These are phyloP conservation scores for Daldinia loculata DNA, from an alignment of 495 filamentous ascomycete species.

Conservation along the genomic window DNA sequence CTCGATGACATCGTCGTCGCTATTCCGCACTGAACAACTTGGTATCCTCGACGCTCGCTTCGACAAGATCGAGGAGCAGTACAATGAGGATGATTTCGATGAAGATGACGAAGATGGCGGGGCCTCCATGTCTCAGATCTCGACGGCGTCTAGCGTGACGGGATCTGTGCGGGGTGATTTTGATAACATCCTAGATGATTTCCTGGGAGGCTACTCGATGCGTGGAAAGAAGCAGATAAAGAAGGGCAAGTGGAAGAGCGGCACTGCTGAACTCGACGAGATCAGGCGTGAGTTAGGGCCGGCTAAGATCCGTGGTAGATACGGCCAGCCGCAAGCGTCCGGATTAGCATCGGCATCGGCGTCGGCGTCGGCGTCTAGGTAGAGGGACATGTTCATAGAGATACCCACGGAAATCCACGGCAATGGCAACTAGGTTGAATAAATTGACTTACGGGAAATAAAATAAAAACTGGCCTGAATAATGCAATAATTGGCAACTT, in stretches of 20 bases:
- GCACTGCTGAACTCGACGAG: conserved; percentile 90
- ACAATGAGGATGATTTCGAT: conserved; percentile 64
- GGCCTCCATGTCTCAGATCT: conserved; percentile 53
- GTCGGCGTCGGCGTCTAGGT: conserved; percentile 33
- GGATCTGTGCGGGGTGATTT: conserved; percentile 76
- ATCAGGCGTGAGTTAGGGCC: conserved; percentile 82
- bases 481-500: background rate
- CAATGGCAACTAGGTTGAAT: background rate
- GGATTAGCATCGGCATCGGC: conserved; percentile 30
- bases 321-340: conserved; percentile 12
- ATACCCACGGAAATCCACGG: conserved; percentile 18
- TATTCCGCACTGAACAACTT: conserved; percentile 88
- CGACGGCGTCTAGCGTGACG: conserved; percentile 60
- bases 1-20: conserved; percentile 95
- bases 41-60: conserved; percentile 88
- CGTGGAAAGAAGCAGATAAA: conserved; percentile 82
- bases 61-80: conserved; percentile 81
- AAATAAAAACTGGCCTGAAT: background rate
- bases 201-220: conserved; percentile 78
- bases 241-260: conserved; percentile 81
- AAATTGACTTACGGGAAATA: background rate
- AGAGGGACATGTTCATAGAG: conserved; percentile 12
- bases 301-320: conserved; percentile 60
- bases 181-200: conserved; percentile 91
- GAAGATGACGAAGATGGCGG: conserved; percentile 60